phyloP scores from a whole-genome alignment of 768 basidiomycete genomes.

The Leccinellum rugosiceps region DNA sequence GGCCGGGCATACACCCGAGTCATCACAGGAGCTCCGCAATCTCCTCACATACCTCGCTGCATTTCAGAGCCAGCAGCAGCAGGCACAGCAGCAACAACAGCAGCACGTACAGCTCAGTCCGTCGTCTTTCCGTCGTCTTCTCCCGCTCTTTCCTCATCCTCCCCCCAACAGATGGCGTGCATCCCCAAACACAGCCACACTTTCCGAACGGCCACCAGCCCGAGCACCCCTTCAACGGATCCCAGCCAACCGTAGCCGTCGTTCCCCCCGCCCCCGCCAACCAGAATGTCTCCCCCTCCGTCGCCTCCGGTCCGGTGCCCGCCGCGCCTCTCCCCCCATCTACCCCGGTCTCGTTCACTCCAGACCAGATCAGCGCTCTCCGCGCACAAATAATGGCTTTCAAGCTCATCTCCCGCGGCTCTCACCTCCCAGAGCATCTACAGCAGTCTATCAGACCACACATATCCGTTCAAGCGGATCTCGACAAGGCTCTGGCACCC shows the following conservation, averaged over 20 bases:
- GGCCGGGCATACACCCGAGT: constrained; percentile 46
- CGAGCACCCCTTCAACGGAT: constrained; percentile 25
- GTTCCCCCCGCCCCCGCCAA: constrained; percentile 32
- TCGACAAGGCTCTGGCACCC: constrained; percentile 63
- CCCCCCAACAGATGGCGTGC: constrained; percentile 24
- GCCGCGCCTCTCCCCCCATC: constrained; percentile 52
- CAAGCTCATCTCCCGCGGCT: constrained; percentile 62
- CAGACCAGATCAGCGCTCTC: constrained; percentile 71
- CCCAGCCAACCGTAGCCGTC: neutral
- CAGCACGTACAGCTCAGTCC: constrained; percentile 34
- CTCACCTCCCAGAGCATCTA: constrained; percentile 65
- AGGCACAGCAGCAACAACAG: constrained; percentile 25
- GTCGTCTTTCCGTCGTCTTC: constrained; percentile 5
- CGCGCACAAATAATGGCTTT: constrained; percentile 82
- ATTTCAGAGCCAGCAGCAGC: constrained; percentile 28
- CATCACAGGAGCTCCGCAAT: constrained; percentile 40
- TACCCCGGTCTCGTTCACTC: constrained; percentile 76
- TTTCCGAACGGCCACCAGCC: constrained; percentile 45
- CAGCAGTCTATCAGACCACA: constrained; percentile 69
- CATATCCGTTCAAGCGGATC: constrained; percentile 55
- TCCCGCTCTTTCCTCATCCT: constrained; percentile 18
- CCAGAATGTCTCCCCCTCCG: constrained; percentile 34
- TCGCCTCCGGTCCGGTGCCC: constrained; percentile 50
- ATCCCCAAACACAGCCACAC: constrained; percentile 32
- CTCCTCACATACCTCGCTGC: constrained; percentile 38